A percentile compares a stretch with the other conserved stretches of the same genome.
phyloP scores from a whole-genome alignment of 306 rosid genomes.

The Begonia fuchsioides region DNA sequence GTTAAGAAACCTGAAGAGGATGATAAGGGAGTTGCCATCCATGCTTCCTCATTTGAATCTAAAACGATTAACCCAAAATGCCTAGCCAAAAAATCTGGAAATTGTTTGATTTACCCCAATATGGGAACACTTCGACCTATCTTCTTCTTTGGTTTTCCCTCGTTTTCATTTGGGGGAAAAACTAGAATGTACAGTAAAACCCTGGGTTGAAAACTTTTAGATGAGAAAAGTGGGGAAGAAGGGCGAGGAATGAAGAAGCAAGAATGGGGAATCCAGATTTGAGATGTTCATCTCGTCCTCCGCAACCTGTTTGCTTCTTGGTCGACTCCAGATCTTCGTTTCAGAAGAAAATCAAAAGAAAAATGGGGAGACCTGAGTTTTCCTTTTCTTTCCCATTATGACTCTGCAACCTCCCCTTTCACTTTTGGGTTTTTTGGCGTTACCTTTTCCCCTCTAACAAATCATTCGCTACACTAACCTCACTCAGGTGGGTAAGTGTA shows the following conservation, averaged over 20 bases:
- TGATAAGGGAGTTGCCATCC: constrained; percentile 98
- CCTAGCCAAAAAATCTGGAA: constrained; percentile 12
- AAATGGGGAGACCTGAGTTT: constrained; percentile 9
- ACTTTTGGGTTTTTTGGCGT: constrained; percentile 17
- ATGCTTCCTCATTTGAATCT: constrained; percentile 72
- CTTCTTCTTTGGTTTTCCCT: constrained; percentile 18
- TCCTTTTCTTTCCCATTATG: constrained; percentile 25
- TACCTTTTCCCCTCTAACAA: constrained; percentile 39
- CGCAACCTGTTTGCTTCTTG: constrained; percentile 14
- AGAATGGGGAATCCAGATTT: no score
- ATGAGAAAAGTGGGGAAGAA: constrained; percentile 3
- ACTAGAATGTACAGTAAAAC: constrained; percentile 21
- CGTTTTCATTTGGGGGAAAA: constrained; percentile 19
- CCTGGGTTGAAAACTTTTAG: constrained; percentile 9
- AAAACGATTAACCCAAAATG: constrained; percentile 15
- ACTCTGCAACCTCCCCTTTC: constrained; percentile 27
- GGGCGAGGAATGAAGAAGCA: constrained; percentile 13
- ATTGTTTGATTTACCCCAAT: constrained; percentile 5
- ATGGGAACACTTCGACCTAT: constrained; percentile 2
- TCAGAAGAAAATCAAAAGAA: constrained; percentile 8
- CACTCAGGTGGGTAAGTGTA: not conserved
- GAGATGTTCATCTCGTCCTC: constrained; percentile 13
- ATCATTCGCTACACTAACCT: constrained; percentile 42
- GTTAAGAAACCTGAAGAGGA: constrained; percentile 66
- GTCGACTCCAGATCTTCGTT: constrained; percentile 5